Base-by-base conservation (phyloP, 2,329 filamentous ascomycete species). In the Trichoderma simmonsii region DNA sequence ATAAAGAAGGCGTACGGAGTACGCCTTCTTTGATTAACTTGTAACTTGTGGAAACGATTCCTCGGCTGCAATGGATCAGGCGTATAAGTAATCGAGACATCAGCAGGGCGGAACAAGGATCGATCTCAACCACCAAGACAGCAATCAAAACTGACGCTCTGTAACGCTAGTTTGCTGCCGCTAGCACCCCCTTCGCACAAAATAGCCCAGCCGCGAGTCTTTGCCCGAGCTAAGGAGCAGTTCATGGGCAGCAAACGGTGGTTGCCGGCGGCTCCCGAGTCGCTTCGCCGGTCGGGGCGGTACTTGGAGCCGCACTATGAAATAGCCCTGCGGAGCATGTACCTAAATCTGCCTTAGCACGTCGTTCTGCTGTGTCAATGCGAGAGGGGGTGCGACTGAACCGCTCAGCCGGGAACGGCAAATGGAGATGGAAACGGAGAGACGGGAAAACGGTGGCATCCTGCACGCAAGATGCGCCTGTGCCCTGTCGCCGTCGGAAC, bases 131-230 rank as follows among this genome's bases (percentile, higher is more conserved):
- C 59, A 63, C 34, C n/a, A 28, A 66, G 48, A 54, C 28, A 51
- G n/a, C 32, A 36, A n/a, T 59, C 24, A 48, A 63, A 12, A 51
- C 39, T 64, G 18, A 34, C 34, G 21, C 34, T 59, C 64, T 67
- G 64, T 67, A 67, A 67, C 64, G 34, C 24, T 67, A 67, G 64
- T 67, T 32, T 59, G 32, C 64, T 67, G 64, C 64, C 51, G 32
- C 64, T 59, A 59, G 64, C 32, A 28, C 34, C 21, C 34, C 54
- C 24, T 59, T 69, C 24, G 24, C 54, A 59, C 32, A 34, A n/a
- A 8, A 51, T 51, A 48, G 43, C 43, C 26, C 4, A 67, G 54
- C 30, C 32, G 21, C 56, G 56, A 32, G 26, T 28, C 56, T 30
- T 57, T 56, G 56, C 18, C 30, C 54, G 28, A 43, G 54, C 54